A percentile compares a stretch with the other conserved stretches of the same genome.
Conservation (phyloP, 2,329 filamentous ascomycete species). For the Hypoxylon sp. region DNA sequence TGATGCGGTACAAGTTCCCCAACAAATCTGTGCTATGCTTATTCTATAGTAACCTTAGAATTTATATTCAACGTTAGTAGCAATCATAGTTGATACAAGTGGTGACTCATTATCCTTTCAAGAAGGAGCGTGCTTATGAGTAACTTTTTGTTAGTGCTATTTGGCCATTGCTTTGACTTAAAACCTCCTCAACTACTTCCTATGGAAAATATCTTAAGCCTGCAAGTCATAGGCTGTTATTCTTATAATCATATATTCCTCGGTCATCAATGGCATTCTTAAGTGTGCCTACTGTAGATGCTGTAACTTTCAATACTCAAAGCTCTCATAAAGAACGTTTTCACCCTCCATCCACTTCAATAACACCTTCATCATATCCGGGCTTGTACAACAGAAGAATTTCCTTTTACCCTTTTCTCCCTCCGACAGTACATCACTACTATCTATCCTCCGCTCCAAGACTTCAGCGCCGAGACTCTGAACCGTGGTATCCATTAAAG, state of each 20-base stretch:
- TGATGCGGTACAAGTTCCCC: constrained; percentile 12
- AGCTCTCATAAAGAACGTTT: constrained; percentile 70
- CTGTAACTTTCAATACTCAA: constrained; percentile 63
- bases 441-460: constrained; percentile 56
- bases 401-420: constrained; percentile 60
- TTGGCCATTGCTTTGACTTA: no score
- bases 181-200: no score
- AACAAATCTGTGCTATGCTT: constrained; percentile 7
- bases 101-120: no score
- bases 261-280: not conserved
- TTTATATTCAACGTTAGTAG: no score
- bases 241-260: not conserved
- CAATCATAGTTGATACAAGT: no score
- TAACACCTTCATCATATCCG: constrained; percentile 57
- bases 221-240: not conserved
- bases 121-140: no score
- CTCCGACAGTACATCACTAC: constrained; percentile 58
- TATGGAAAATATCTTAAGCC: no score
- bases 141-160: no score
- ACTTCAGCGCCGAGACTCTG: constrained; percentile 55
- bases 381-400: constrained; percentile 66
- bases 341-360: constrained; percentile 68
- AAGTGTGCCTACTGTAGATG: not conserved
- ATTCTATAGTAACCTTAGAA: no score
- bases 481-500: constrained; percentile 53